These are phyloP conservation scores for Neurospora sp. DNA, from an alignment of 495 filamentous ascomycete species.

Conservation along the genomic window DNA sequence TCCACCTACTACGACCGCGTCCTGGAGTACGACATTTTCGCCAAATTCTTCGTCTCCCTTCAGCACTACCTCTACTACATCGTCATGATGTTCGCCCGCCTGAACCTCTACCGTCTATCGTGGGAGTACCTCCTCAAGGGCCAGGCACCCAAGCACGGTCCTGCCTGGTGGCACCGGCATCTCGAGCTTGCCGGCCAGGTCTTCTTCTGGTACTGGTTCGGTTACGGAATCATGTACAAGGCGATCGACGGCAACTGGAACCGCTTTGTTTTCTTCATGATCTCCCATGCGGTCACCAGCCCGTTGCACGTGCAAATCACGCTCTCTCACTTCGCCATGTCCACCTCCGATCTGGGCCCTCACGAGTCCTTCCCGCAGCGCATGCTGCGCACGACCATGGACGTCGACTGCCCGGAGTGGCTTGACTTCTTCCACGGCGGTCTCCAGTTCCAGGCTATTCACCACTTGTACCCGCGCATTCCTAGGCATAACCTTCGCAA, in stretches of 20 bases:
- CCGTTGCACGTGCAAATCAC: slow-evolving; percentile 94
- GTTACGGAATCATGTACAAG: slow-evolving; percentile 73
- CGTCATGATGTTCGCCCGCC: slow-evolving; percentile 75
- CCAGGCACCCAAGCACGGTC: slow-evolving; percentile 68
- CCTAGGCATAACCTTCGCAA: slow-evolving; percentile 84
- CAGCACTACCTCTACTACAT: slow-evolving; percentile 84
- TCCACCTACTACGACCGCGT: slow-evolving; percentile 85
- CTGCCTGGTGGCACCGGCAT: slow-evolving; percentile 83
- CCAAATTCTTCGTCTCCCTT: slow-evolving; percentile 58
- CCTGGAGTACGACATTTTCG: slow-evolving; percentile 73
- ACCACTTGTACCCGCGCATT: slow-evolving; percentile 90
- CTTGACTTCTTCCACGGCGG: slow-evolving; percentile 95
- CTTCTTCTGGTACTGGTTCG: slow-evolving; percentile 94
- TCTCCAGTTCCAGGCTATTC: slow-evolving; percentile 92
- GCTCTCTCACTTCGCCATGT: slow-evolving; percentile 95
- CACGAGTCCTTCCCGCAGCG: slow-evolving; percentile 90
- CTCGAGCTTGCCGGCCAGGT: slow-evolving; percentile 71
- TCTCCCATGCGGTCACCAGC: slow-evolving; percentile 80
- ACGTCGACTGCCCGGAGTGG: slow-evolving; percentile 92
- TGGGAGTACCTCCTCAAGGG: slow-evolving; percentile 72
- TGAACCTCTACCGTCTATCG: slow-evolving; percentile 81
- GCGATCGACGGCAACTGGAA: slow-evolving; percentile 59
- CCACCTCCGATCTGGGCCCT: slow-evolving; percentile 77
- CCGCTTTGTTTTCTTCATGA: slow-evolving; percentile 65
- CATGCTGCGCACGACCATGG: slow-evolving; percentile 97